phyloP scores from a whole-genome alignment of 2,329 filamentous ascomycete species.

The Botryotinia convoluta region DNA sequence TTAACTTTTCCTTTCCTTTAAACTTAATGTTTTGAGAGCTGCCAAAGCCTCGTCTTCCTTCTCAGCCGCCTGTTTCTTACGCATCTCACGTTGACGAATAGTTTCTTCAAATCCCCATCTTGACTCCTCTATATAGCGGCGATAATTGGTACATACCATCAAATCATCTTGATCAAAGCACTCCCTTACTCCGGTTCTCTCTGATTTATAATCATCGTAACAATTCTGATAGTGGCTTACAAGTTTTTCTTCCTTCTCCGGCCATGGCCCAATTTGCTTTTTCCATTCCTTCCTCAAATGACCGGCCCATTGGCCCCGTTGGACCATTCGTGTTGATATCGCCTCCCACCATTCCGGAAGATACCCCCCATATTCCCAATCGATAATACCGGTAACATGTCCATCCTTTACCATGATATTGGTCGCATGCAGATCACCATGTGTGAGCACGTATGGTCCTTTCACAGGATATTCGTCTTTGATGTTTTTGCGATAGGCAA shows the following conservation, averaged over 20 bases:
- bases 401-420: background rate
- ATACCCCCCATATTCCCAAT: background rate
- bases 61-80: too few species aligned
- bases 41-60: background rate
- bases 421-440: background rate
- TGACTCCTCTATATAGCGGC: background rate
- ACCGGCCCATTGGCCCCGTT: too few species aligned
- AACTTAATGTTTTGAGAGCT: background rate
- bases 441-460: slow-evolving; percentile 2
- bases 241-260: too few species aligned
- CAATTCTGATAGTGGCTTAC: too few species aligned
- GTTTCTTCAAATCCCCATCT: accelerated
- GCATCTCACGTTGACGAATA: accelerated
- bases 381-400: background rate
- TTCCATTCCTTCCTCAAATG: background rate
- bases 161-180: background rate
- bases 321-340: too few species aligned
- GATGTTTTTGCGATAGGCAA: too few species aligned
- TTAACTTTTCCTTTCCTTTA: background rate
- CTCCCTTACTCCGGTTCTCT: accelerated
- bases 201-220: too few species aligned
- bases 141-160: background rate
- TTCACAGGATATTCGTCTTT: background rate
- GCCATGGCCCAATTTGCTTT: background rate
- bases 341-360: slow-evolving; percentile 1